Conservation (phyloP, 2,329 filamentous ascomycete species). For the Aspergillus flavus region DNA sequence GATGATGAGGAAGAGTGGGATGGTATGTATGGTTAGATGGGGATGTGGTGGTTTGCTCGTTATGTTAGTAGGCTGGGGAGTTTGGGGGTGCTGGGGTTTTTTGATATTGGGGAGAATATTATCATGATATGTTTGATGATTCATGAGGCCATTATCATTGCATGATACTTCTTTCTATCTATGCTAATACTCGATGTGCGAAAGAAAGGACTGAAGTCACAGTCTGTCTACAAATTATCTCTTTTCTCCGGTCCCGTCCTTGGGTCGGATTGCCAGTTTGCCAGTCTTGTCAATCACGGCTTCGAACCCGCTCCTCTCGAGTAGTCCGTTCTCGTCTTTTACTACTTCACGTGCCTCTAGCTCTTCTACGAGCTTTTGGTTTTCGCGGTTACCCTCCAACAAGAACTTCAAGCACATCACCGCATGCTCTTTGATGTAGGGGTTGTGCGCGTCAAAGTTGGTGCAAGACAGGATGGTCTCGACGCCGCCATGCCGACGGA, state of each 20-base stretch:
- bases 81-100: neutral
- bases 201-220: neutral
- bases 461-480: conserved; percentile 88
- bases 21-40: conserved; percentile 47
- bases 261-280: conserved; percentile 44
- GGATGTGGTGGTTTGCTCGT: neutral
- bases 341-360: conserved; percentile 50
- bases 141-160: neutral
- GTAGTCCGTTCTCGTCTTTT: conserved; percentile 41
- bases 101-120: neutral
- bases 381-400: conserved; percentile 54
- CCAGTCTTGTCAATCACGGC: conserved; percentile 47
- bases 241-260: conserved; percentile 22
- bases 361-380: conserved; percentile 57
- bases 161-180: neutral
- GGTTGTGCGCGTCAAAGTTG: conserved; percentile 88
- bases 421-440: conserved; percentile 88
- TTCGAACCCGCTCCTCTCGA: conserved; percentile 47
- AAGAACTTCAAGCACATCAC: conserved; percentile 82
- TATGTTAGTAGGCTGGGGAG: neutral
- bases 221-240: neutral
- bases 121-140: neutral
- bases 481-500: conserved; percentile 81
- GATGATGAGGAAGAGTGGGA: conserved; percentile 52
- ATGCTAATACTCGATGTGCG: neutral